Base-by-base conservation (phyloP, 2,329 filamentous ascomycete genomes). In the Trichoderma gracile region DNA sequence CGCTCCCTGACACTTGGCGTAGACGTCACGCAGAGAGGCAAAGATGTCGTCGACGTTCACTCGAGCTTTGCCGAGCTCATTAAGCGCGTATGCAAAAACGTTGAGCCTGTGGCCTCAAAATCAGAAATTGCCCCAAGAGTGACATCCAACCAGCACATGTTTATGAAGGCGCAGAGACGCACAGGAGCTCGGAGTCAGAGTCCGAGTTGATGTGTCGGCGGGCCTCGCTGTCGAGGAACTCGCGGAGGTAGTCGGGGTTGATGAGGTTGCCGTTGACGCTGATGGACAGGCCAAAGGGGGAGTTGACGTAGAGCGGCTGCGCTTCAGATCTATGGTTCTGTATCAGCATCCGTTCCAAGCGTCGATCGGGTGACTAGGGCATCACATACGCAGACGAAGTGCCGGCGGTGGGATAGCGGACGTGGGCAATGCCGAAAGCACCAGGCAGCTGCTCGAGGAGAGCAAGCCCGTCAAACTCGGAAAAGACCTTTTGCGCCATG, bases 131-230 rank as follows among this genome's bases (percentile, higher is more conserved):
- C 19, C n/a, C n/a, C 14, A 19, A 5, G 8, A 5, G 25, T 50
- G 30, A 33, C 69, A 47, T 69, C 65, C 15, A 46, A 5, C 63
- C 47, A n/a, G 25, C 46, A 46, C 21, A n/a, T 4, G 19, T 21
- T 15, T 49, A 19, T 3, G 2, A 7, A 21, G 10, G 43, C 3
- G 33, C 5, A 43, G 38, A 23, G 25, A 45, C 68, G 19, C 33
- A 70, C 69, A 73, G 56, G 27, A 74, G 71, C 52, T 96, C 93
- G 70, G 89, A 92, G 78, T 96, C 92, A 65, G 89, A 93, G 72
- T 96, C 92, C 30, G 92, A 93, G 78, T 96, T 97, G 81, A 95
- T 90, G 75, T 96, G 92, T 69, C 92, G 85, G 73, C 91, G 91
- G 8, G 90, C 91, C 69, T 91, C 89, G 68, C 88, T 80, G 72